Base-by-base conservation (phyloP, 2,329 filamentous ascomycete species). In the Thielaviopsis ethacetica region DNA sequence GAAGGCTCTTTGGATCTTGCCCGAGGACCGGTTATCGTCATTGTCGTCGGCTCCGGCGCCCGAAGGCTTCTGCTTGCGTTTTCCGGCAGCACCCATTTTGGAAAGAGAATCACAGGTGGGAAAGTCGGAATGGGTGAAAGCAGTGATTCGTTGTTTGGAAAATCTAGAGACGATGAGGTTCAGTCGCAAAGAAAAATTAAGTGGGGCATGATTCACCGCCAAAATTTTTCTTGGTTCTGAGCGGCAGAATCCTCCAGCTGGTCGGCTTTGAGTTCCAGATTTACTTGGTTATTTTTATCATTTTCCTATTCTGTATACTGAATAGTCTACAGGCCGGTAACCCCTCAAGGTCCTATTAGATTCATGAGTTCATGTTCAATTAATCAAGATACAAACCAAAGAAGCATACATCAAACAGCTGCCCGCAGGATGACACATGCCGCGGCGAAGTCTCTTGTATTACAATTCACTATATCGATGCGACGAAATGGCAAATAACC, bases 1-100 rank as follows among this genome's bases (percentile, higher is more conserved):
- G 69, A 91, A 90, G 58, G 80, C 78, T 64, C 80, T 80, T 60
- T 81, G 77, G n/a, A 75, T 70, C 58, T 72, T 75, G 61, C 67
- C 70, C 3, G 68, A 69, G 6, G 66, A 65, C 27, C 26, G 30
- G 9, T 5, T 30, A 27, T 56, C n/a, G 24, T 53, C 49, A 19
- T 24, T 19, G 19, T 56, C 54, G 52, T 57, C 54, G 41, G 47
- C 54, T 26, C 26, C n/a, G 34, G 26, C 44, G 22, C 55, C 59
- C 12, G 59, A 41, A 21, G 51, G 49, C 57, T 62, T 62, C 30
- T 34, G 51, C 26, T 62, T 59, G 49, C 57, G 60, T 47, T 59
- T 59, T 9, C 50, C 54, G 10, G 57, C 26, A 15, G 56, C 49
- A 44, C 47, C 59, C 59, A 61, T 61, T 54, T 38, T 56, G 15